phyloP scores from a whole-genome alignment of 2,329 filamentous ascomycete species.

The Colletotrichum melonis region DNA sequence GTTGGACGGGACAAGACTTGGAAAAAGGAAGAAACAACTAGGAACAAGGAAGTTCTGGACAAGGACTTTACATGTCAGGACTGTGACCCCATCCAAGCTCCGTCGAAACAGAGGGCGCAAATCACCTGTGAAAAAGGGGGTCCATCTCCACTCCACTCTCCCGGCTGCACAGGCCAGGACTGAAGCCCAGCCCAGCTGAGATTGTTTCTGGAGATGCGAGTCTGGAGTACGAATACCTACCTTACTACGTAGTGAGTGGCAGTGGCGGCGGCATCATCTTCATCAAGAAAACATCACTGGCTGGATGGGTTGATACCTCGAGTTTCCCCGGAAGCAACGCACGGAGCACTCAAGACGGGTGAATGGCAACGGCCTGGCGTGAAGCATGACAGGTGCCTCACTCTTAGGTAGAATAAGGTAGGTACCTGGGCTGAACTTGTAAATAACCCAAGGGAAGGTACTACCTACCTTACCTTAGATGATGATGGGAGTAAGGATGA shows the following conservation, averaged over 20 bases:
- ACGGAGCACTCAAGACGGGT: constrained; percentile 9
- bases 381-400: not conserved
- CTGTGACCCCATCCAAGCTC: constrained; percentile 28
- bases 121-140: constrained; percentile 31
- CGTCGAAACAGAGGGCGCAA: constrained; percentile 31
- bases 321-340: constrained; percentile 22
- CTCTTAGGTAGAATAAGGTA: not conserved
- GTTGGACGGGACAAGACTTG: not conserved
- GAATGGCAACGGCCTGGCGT: not conserved
- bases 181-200: not conserved
- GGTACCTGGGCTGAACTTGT: not conserved
- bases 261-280: not conserved
- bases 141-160: constrained; percentile 32
- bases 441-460: not conserved
- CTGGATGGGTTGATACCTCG: constrained; percentile 17
- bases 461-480: not conserved
- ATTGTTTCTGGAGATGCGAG: constrained; percentile 4
- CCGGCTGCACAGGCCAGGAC: constrained; percentile 23
- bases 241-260: not conserved
- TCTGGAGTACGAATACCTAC: not conserved
- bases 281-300: not conserved
- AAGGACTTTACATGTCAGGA: constrained; percentile 24
- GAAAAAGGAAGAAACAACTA: not conserved
- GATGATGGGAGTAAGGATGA: not conserved
- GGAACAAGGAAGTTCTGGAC: not conserved